Base-by-base conservation (phyloP, 2,329 filamentous ascomycete species). In the Cryphonectria carpinicola region DNA sequence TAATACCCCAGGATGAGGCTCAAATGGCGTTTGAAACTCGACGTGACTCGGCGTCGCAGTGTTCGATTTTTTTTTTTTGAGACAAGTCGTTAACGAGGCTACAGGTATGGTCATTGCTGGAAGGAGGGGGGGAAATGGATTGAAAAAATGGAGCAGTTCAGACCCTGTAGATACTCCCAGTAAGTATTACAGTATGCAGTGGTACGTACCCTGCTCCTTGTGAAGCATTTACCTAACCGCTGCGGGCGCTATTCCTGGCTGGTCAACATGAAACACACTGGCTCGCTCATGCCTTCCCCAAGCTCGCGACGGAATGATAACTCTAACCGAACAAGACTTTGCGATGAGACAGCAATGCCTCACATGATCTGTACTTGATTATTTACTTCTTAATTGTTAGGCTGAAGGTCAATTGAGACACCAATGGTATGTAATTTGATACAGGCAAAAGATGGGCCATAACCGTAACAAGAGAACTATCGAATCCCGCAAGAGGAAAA, bases 1-100 rank as follows among this genome's bases (percentile, higher is more conserved):
- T 14, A 25, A 10, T 14, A 25, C 43, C 19, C 22, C 32, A 46
- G 35, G n/a, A 37, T 43, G 61, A 54, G 66, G 63, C 32, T 43
- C 32, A 58, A 54, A 41, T 39, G 66, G 28, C 25, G 52, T 61
- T 71, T 71, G 69, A 71, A 69, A 71, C 69, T 62, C 52, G 41
- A 62, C 14, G n/a, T n/a, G 63, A 43, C 37, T 69, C 66, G 61
- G 54, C 52, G 66, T 56, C 8, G 54, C 65, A 35, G 35, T 61
- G 28, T 58, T 61, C 58, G 28, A 10, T 1, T 37, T 28, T 37
- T 41, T 58, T 1, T 37, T 28, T 37, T 41, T 58, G 66, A 58
- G 67, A 69, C 66, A 58, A 58, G 28, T 32, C n/a, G 54, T 25
- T 19, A 14, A 28, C 7, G 52, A 56, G 52, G n/a, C 52, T 25